Evolutionary conservation across 768 basidiomycete species (phyloP).

Genomic region (Russula foetens): DNA sequence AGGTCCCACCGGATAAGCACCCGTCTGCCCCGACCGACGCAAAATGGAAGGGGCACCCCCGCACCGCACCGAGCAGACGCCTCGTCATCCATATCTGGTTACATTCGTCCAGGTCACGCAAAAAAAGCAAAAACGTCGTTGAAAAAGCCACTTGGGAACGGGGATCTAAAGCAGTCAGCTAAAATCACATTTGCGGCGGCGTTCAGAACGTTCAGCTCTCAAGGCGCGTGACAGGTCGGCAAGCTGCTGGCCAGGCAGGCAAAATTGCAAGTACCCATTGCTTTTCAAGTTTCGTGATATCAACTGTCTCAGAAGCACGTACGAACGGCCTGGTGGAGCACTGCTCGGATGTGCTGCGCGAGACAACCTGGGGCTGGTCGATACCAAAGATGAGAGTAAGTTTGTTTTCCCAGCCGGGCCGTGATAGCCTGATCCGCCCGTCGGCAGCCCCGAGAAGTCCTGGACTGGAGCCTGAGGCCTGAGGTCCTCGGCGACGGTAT

Average conservation of each 20-base stretch:
- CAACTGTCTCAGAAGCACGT: slow-evolving; percentile 2
- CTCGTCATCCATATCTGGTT: slow-evolving; percentile 2
- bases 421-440: slow-evolving; percentile 1
- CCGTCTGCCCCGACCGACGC: background rate
- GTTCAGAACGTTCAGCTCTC: no score
- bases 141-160: background rate
- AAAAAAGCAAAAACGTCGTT: slow-evolving; percentile 3
- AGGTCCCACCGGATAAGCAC: slow-evolving; percentile 4
- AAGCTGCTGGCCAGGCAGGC: no score
- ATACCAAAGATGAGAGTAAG: background rate
- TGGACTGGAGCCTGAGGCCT: no score
- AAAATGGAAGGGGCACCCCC: slow-evolving; percentile 16
- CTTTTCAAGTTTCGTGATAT: background rate
- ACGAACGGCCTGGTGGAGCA: background rate
- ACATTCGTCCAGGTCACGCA: slow-evolving; percentile 5
- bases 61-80: background rate
- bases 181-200: no score
- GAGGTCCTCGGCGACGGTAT: background rate
- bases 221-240: background rate
- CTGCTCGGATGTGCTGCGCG: background rate
- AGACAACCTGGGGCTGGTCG: background rate
- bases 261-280: background rate
- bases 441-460: background rate
- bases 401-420: slow-evolving; percentile 7
- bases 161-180: no score